Percentiles rank a stretch among this genome's conserved stretches.
Conservation (phyloP, 768 basidiomycete species). For the Kwoniella bestiolae region DNA sequence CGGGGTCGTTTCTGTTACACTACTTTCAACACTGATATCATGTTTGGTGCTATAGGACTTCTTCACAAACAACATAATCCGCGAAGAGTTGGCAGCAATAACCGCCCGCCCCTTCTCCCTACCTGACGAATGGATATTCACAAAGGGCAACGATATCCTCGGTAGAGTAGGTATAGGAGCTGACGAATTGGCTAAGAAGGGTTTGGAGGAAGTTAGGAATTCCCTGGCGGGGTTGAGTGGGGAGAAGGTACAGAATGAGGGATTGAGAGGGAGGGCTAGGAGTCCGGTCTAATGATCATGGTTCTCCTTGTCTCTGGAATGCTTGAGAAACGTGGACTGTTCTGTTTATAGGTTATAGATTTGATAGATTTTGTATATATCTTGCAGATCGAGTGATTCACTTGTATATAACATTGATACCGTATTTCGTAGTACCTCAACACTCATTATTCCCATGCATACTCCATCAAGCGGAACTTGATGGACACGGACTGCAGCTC, state of each 20-base stretch:
- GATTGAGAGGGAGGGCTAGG: constrained; percentile 15
- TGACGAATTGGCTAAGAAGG: constrained; percentile 20
- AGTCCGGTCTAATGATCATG: constrained; percentile 8
- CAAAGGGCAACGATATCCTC: constrained; percentile 30
- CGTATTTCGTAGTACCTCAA: no score
- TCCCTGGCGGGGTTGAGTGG: constrained; percentile 8
- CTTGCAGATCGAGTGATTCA: not conserved
- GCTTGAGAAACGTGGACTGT: no score
- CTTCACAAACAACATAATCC: constrained; percentile 55
- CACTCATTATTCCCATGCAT: no score
- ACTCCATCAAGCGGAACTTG: no score
- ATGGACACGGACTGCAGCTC: no score
- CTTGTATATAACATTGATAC: not conserved
- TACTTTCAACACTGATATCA: no score
- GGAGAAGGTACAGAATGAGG: not conserved
- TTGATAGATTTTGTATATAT: not conserved
- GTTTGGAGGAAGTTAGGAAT: constrained; percentile 13
- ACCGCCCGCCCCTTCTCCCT: constrained; percentile 47
- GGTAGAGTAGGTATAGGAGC: constrained; percentile 10
- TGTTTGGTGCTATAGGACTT: constrained; percentile 18
- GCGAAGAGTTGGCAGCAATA: constrained; percentile 51
- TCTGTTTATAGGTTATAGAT: no score
- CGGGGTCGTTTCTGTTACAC: no score
- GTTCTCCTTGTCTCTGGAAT: no score
- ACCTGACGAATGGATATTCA: constrained; percentile 54